Conservation (phyloP, 2,329 filamentous ascomycete genomes). For the Coleophoma crateriformis region DNA sequence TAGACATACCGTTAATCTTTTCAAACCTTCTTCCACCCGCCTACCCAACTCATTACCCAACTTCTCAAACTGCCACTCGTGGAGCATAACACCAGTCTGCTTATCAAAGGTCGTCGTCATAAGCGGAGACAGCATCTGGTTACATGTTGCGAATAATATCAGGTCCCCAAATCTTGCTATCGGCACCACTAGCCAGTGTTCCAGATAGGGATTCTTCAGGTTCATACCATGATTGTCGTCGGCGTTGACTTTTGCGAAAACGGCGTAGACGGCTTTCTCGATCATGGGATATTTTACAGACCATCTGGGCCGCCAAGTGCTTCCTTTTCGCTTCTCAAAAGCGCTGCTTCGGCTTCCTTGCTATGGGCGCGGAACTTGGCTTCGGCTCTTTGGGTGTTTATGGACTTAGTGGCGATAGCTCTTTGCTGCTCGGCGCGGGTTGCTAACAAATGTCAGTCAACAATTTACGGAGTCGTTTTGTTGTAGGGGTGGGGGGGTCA, state of each 20-base stretch:
- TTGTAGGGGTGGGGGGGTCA: not conserved
- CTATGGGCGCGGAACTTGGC: slow-evolving; percentile 30
- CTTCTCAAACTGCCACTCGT: slow-evolving; percentile 66
- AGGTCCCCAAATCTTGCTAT: slow-evolving; percentile 44
- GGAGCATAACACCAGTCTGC: slow-evolving; percentile 78
- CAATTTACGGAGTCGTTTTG: too few species aligned
- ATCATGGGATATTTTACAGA: slow-evolving; percentile 85
- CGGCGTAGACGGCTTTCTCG: slow-evolving; percentile 72
- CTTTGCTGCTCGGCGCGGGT: slow-evolving; percentile 33
- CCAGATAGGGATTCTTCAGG: slow-evolving; percentile 89
- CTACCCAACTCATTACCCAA: slow-evolving; percentile 29
- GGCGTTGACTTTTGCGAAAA: slow-evolving; percentile 74
- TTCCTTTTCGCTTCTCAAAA: slow-evolving; percentile 61
- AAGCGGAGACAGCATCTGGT: slow-evolving; percentile 78
- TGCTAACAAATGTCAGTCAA: not conserved
- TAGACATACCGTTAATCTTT: not conserved
- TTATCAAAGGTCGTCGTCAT: slow-evolving; percentile 84
- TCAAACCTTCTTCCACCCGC: slow-evolving; percentile 6
- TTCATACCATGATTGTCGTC: slow-evolving; percentile 69
- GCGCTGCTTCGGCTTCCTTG: slow-evolving; percentile 52
- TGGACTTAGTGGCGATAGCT: not conserved
- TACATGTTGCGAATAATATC: slow-evolving; percentile 72
- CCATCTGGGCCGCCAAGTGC: slow-evolving; percentile 76
- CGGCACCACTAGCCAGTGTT: slow-evolving; percentile 56
- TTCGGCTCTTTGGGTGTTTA: slow-evolving; percentile 20